Conservation (phyloP, 805 yeast species). For the Pichia paraexigua region DNA sequence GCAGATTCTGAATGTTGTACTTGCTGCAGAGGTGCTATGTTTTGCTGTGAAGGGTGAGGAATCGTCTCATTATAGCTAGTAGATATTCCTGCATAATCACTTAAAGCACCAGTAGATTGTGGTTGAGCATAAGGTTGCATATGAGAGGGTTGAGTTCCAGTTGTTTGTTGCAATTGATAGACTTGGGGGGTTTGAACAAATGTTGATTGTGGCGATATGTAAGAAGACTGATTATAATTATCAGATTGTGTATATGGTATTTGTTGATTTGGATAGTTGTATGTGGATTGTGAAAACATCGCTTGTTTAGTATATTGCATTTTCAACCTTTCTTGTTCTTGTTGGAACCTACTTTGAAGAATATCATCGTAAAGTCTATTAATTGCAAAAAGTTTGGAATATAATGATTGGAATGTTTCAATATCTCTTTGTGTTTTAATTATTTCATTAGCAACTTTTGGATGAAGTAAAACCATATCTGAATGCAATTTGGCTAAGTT, state of each 20-base stretch:
- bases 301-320: background rate
- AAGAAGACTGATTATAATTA: background rate
- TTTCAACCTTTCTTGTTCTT: conserved; percentile 14
- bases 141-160: background rate
- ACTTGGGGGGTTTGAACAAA: conserved; percentile 1
- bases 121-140: background rate
- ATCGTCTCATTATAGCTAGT: background rate
- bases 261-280: background rate
- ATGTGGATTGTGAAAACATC: background rate
- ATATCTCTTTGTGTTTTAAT: conserved; percentile 52
- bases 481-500: conserved; percentile 51
- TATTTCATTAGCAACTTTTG: conserved; percentile 58
- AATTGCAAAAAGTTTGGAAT: conserved; percentile 69
- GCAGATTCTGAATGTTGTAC: background rate
- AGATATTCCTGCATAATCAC: background rate
- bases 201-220: conserved; percentile 6
- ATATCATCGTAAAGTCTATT: conserved; percentile 69
- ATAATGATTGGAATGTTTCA: conserved; percentile 62
- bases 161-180: conserved; percentile 1
- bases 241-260: background rate
- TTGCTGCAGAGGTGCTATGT: background rate
- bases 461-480: conserved; percentile 53
- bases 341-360: conserved; percentile 46
- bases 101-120: background rate
- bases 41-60: background rate